Percentiles rank a stretch among this genome's conserved stretches.
These are phyloP conservation scores for Mediolabrus comicus DNA, from an alignment of 108 stramenopile genomes.

Conservation along the genomic window DNA sequence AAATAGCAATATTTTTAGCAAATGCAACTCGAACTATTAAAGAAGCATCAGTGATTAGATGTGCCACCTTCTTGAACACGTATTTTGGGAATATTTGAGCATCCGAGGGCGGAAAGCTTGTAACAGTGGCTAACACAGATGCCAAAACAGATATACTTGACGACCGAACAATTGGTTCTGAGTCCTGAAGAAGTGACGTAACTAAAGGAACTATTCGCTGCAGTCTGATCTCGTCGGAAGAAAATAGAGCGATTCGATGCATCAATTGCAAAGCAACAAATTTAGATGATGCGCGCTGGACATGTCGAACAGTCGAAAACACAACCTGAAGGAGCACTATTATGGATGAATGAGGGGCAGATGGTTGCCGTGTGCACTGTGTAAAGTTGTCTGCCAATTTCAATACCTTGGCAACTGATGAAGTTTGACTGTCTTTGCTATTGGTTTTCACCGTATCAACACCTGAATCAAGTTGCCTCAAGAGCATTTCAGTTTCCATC, in stretches of 20 bases:
- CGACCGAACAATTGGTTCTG: slow-evolving; percentile 83
- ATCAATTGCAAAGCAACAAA: slow-evolving; percentile 89
- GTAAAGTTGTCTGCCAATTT: slow-evolving; percentile 35
- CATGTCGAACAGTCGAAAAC: slow-evolving; percentile 83
- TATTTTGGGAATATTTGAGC: slow-evolving; percentile 92
- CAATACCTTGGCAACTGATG: slow-evolving; percentile 42
- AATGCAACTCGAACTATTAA: slow-evolving; percentile 86
- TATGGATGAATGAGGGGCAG: slow-evolving; percentile 58
- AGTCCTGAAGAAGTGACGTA: slow-evolving; percentile 82
- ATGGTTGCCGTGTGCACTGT: slow-evolving; percentile 6
- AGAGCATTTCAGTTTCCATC: slow-evolving; percentile 36
- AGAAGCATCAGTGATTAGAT: slow-evolving; percentile 82
- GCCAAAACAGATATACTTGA: slow-evolving; percentile 72
- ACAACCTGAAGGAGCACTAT: slow-evolving; percentile 87
- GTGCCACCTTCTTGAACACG: slow-evolving; percentile 90
- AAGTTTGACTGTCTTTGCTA: neutral
- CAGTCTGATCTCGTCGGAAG: slow-evolving; percentile 86
- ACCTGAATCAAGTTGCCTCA: slow-evolving; percentile 60
- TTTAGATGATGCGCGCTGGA: slow-evolving; percentile 85
- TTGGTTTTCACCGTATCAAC: slow-evolving; percentile 28
- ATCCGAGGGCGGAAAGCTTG: slow-evolving; percentile 89
- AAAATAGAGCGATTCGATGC: slow-evolving; percentile 66
- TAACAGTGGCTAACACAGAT: slow-evolving; percentile 64
- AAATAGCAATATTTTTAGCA: slow-evolving; percentile 72
- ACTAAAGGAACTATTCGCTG: slow-evolving; percentile 93